Conservation (phyloP, 2,329 filamentous ascomycete genomes). For the Aspergillus sp. region DNA sequence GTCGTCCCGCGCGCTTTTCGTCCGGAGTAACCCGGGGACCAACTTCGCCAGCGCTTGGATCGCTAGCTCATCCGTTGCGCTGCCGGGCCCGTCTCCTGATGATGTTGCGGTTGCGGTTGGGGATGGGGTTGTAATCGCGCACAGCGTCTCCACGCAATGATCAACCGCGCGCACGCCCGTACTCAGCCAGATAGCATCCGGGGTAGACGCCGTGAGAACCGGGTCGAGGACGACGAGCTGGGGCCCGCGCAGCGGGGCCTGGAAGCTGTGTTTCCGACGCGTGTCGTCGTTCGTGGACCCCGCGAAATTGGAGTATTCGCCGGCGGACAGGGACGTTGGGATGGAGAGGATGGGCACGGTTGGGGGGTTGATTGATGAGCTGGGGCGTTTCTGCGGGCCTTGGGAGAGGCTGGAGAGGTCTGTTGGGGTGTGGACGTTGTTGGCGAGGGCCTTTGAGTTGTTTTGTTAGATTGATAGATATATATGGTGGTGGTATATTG, state of each 20-base stretch:
- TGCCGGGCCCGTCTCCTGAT: slow-evolving; percentile 19
- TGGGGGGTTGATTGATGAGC: slow-evolving; percentile 16
- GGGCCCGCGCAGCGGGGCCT: slow-evolving; percentile 33
- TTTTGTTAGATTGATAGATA: too few species aligned
- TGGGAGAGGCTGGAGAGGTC: slow-evolving; percentile 31
- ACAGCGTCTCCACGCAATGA: slow-evolving; percentile 50
- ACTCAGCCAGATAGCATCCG: slow-evolving; percentile 46
- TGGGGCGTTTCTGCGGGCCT: slow-evolving; percentile 15
- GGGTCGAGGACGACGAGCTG: slow-evolving; percentile 50
- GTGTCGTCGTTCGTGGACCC: slow-evolving; percentile 31
- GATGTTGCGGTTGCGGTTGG: too few species aligned
- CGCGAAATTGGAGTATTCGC: slow-evolving; percentile 34
- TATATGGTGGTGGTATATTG: slow-evolving; percentile 1
- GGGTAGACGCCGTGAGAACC: slow-evolving; percentile 42
- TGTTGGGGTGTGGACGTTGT: slow-evolving; percentile 30
- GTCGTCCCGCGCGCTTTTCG: slow-evolving; percentile 28
- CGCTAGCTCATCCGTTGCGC: slow-evolving; percentile 30
- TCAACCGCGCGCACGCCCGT: slow-evolving; percentile 50
- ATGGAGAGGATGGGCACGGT: slow-evolving; percentile 30
- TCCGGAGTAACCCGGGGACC: slow-evolving; percentile 35
- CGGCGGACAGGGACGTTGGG: slow-evolving; percentile 35
- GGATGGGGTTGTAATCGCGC: slow-evolving; percentile 33
- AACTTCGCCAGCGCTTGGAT: slow-evolving; percentile 33
- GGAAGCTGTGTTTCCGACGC: slow-evolving; percentile 29
- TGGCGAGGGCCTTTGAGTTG: slow-evolving; percentile 40